Evolutionary conservation across 106 monocot species (phyloP).

Genomic region (Dendrobium chrysotoxum): DNA sequence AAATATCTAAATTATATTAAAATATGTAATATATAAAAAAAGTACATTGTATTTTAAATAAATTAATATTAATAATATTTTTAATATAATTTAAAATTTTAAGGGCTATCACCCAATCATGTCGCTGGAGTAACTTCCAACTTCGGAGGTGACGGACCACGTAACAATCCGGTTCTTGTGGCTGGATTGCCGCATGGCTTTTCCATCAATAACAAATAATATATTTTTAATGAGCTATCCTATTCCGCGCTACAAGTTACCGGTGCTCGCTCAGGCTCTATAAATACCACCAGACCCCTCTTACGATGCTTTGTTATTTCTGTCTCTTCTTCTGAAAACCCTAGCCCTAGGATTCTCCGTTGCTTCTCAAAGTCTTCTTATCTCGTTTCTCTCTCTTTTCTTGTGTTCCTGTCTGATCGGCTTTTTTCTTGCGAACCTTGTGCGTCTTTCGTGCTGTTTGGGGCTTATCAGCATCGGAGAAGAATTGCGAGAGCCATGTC

Average conservation of each 20-base stretch:
- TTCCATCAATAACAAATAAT: neutral
- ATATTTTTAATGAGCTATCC: neutral
- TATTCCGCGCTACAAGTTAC: neutral
- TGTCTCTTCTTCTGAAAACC: neutral
- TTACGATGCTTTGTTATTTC: neutral
- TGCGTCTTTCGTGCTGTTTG: neutral
- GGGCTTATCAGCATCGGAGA: neutral
- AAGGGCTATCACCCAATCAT: too few species aligned
- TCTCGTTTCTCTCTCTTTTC: neutral
- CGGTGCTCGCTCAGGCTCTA: neutral
- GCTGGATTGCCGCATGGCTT: neutral
- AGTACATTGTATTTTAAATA: too few species aligned
- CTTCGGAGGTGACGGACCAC: too few species aligned
- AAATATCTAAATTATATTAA: too few species aligned
- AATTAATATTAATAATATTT: too few species aligned
- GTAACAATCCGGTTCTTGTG: too few species aligned
- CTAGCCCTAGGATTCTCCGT: neutral
- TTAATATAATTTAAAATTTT: too few species aligned
- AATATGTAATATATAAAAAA: too few species aligned
- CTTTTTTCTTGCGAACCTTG: neutral
- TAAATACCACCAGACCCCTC: neutral
- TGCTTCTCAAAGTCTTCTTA: too few species aligned
- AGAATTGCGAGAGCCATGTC: constrained; percentile 1
- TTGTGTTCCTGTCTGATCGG: neutral
- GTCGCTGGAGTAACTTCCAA: too few species aligned